Conservation (phyloP, 1,284 basidiomycete genomes). For the Irpex sp. region DNA sequence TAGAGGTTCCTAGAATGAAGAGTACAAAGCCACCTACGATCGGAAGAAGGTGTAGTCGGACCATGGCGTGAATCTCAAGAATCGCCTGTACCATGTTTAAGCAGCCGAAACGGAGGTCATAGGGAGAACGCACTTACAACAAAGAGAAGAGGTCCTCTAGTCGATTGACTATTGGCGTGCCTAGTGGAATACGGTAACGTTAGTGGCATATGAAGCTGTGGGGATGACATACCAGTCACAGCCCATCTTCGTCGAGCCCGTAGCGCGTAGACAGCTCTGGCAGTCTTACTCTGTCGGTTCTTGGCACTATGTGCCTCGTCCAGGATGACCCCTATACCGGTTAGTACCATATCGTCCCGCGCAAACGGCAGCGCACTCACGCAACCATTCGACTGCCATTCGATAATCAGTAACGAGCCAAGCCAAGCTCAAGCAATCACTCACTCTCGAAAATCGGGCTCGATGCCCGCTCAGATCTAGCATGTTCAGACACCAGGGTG, state of each 20-base stretch:
- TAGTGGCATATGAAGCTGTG: neutral
- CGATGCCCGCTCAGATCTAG: conserved; percentile 40
- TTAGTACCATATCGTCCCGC: neutral
- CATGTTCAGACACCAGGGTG: conserved; percentile 72
- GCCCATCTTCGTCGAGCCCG: conserved; percentile 84
- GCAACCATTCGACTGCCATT: conserved; percentile 69
- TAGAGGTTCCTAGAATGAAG: neutral
- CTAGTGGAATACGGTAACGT: conserved; percentile 26
- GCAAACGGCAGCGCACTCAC: conserved; percentile 22
- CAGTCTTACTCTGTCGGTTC: conserved; percentile 83
- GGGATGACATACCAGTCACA: conserved; percentile 56
- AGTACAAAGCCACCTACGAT: conserved; percentile 44
- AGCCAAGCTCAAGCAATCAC: conserved; percentile 17
- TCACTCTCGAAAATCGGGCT: conserved; percentile 73
- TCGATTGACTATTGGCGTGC: conserved; percentile 94
- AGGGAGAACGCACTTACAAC: conserved; percentile 42
- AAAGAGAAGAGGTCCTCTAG: conserved; percentile 91
- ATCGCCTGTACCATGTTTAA: conserved; percentile 53
- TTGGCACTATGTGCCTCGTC: conserved; percentile 98
- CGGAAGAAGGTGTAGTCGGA: conserved; percentile 84
- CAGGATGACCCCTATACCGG: conserved; percentile 45
- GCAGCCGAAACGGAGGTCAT: neutral
- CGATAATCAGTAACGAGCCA: no score
- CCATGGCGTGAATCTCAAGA: conserved; percentile 90
- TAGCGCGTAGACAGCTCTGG: conserved; percentile 86